Conservation (phyloP, 73 alveolate species). For the Diophrys appendiculata region DNA sequence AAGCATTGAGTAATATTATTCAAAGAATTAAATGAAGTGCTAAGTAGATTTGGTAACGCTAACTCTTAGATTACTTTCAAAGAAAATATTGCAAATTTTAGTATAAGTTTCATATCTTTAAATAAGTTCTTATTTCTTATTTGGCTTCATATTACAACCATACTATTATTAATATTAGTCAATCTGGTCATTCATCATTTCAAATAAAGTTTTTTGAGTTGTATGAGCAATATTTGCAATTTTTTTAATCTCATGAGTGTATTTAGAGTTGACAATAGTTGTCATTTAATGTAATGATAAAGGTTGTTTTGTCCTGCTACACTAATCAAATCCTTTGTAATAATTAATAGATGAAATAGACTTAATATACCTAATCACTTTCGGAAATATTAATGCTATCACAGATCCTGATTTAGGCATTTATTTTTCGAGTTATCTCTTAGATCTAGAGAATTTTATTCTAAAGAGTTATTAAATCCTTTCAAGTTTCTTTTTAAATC, state of each 20-base stretch:
- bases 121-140: neutral
- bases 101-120: constrained; percentile 15
- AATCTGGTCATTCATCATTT: constrained; percentile 26
- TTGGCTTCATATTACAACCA: neutral
- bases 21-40: constrained; percentile 1
- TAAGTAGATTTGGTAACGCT: constrained; percentile 10
- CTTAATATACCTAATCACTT: constrained; percentile 40
- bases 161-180: neutral
- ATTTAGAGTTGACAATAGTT: neutral
- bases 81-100: constrained; percentile 32
- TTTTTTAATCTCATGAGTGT: constrained; percentile 16
- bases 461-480: constrained; percentile 6
- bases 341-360: constrained; percentile 26
- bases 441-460: neutral
- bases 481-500: neutral
- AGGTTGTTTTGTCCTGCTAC: constrained; percentile 18
- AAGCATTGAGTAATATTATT: constrained; percentile 12
- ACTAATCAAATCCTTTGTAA: constrained; percentile 22
- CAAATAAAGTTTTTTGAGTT: constrained; percentile 27
- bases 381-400: constrained; percentile 32
- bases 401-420: constrained; percentile 13
- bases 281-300: neutral
- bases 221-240: constrained; percentile 24
- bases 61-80: constrained; percentile 38
- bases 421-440: constrained; percentile 7